Percentiles rank a stretch among this genome's conserved stretches.
Conservation (phyloP, 1,284 basidiomycete genomes). For the Trichosporon faecale region DNA sequence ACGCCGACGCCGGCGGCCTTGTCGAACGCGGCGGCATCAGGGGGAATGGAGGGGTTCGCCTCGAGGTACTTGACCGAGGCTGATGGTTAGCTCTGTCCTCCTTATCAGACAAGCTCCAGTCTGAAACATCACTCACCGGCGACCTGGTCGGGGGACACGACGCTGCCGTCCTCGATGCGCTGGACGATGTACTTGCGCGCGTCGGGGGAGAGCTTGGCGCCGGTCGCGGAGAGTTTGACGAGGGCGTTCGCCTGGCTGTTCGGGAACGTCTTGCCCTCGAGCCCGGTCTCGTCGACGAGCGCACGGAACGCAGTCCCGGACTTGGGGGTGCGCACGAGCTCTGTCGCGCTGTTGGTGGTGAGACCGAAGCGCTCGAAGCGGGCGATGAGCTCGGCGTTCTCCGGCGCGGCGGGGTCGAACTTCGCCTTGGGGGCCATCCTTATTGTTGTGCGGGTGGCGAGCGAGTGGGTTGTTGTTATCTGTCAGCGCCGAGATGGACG, state of each 20-base stretch:
- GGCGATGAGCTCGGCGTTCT: constrained; percentile 57
- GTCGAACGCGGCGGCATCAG: constrained; percentile 74
- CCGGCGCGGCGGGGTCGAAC: constrained; percentile 56
- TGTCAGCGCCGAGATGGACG: background rate
- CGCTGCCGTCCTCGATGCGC: constrained; percentile 66
- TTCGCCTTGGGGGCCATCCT: constrained; percentile 55
- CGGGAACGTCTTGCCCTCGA: constrained; percentile 60
- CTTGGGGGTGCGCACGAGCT: constrained; percentile 77
- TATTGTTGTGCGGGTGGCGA: constrained; percentile 10
- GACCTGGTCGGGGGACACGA: constrained; percentile 84
- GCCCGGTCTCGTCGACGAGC: constrained; percentile 63
- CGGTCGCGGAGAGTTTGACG: constrained; percentile 65
- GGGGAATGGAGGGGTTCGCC: constrained; percentile 58
- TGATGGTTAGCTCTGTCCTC: constrained; percentile 40
- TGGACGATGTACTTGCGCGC: constrained; percentile 67
- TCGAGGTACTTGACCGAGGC: constrained; percentile 78
- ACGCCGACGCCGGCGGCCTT: constrained; percentile 83
- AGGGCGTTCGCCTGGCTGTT: constrained; percentile 77
- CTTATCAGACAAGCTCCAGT: background rate
- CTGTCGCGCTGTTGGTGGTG: constrained; percentile 71
- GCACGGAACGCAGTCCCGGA: constrained; percentile 67
- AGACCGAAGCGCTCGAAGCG: constrained; percentile 80
- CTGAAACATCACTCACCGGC: constrained; percentile 60
- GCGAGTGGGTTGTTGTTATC: constrained; percentile 9
- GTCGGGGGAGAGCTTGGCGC: constrained; percentile 61